Conservation (phyloP, 352 stramenopile species). For the Phytophthora uliginosa region DNA sequence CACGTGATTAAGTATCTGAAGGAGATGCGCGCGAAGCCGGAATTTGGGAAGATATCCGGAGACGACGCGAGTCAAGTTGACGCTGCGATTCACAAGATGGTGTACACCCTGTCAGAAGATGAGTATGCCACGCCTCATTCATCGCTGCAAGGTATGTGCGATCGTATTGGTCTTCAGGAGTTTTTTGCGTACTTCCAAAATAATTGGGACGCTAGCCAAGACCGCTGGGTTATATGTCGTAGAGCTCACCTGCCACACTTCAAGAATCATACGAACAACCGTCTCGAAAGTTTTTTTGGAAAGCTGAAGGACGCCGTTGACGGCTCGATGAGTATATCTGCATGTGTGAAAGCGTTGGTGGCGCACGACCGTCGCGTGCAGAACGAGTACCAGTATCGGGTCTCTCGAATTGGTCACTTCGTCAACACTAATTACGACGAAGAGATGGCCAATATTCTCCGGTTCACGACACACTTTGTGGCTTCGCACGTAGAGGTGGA, state of each 20-base stretch:
- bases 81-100: not conserved
- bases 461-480: not conserved
- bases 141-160: not conserved
- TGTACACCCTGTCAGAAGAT: not conserved
- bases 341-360: not conserved
- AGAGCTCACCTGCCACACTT: conserved; percentile 30
- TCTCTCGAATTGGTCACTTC: not conserved
- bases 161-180: not conserved
- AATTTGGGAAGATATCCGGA: not conserved
- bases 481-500: no score
- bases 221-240: conserved; percentile 30
- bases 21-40: conserved; percentile 1
- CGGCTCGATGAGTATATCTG: not conserved
- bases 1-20: conserved; percentile 30
- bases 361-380: not conserved
- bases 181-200: conserved; percentile 37
- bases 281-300: conserved; percentile 33
- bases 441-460: not conserved
- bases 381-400: not conserved
- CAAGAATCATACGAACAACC: conserved; percentile 47
- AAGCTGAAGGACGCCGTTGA: not conserved
- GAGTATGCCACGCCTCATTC: not conserved
- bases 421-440: not conserved
- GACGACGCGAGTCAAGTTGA: not conserved
- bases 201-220: conserved; percentile 30